A percentile compares a stretch with the other conserved stretches of the same genome.
Conservation (phyloP, 257 asterid species). For the Lycium barbarum region DNA sequence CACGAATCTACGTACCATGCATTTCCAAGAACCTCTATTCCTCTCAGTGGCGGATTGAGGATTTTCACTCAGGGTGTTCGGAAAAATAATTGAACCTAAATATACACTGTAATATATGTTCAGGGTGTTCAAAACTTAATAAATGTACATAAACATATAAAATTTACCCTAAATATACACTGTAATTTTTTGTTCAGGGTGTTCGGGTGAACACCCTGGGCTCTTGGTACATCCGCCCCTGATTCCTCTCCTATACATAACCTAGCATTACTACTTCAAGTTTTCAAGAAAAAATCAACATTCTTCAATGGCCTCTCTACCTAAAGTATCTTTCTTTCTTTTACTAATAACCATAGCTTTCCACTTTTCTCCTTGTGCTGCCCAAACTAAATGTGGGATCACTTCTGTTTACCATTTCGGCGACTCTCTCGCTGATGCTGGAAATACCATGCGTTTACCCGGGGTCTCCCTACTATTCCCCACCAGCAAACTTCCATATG, state of each 20-base stretch:
- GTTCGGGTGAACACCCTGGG: no score
- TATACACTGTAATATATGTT: no score
- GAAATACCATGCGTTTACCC: not conserved
- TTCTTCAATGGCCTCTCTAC: not conserved
- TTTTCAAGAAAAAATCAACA: not conserved
- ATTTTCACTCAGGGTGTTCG: no score
- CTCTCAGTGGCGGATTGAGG: no score
- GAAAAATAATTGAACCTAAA: no score
- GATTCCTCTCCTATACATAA: not conserved
- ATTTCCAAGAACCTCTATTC: not conserved
- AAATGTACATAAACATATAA: no score
- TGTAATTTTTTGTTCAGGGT: no score
- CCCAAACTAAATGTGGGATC: not conserved
- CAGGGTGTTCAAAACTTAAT: no score
- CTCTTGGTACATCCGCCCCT: no score
- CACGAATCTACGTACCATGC: no score
- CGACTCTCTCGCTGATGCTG: constrained; percentile 19
- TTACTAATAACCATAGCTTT: not conserved
- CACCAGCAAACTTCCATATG: constrained; percentile 5
- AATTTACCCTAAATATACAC: no score
- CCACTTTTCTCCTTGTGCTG: not conserved
- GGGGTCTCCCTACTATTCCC: not conserved
- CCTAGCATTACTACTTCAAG: not conserved
- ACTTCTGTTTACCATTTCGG: constrained; percentile 9
- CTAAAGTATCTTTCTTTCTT: not conserved